These are phyloP conservation scores for Phaseolus coccineus DNA, from an alignment of 331 rosid genomes.

Conservation along the genomic window DNA sequence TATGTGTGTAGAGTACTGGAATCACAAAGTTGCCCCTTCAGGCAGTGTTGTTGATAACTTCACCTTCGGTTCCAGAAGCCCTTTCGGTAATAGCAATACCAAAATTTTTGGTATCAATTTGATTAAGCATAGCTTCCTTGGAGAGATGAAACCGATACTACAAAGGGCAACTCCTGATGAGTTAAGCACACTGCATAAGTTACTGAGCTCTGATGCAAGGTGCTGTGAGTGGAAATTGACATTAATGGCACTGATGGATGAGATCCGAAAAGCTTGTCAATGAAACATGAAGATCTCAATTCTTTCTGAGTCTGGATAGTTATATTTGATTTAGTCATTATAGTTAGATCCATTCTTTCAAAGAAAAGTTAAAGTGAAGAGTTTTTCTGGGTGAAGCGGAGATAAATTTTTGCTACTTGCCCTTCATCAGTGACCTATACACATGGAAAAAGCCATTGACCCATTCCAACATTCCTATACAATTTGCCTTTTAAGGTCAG, in stretches of 20 bases:
- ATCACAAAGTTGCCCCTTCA: constrained; percentile 51
- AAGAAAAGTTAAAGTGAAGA: constrained; percentile 40
- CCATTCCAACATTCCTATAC: constrained; percentile 35
- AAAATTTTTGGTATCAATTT: constrained; percentile 58
- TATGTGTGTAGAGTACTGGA: constrained; percentile 84
- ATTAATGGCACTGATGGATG: constrained; percentile 60
- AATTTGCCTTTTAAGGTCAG: constrained; percentile 29
- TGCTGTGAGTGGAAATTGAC: constrained; percentile 54
- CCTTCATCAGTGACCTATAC: constrained; percentile 47
- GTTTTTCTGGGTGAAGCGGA: constrained; percentile 50
- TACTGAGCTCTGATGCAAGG: constrained; percentile 56
- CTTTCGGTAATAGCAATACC: constrained; percentile 43
- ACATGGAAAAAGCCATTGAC: constrained; percentile 44
- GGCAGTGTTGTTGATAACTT: constrained; percentile 35
- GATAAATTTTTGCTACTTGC: constrained; percentile 50
- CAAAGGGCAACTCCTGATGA: constrained; percentile 65
- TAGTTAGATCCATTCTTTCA: constrained; percentile 62
- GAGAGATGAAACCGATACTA: constrained; percentile 52
- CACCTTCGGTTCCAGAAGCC: constrained; percentile 46
- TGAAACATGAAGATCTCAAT: constrained; percentile 54
- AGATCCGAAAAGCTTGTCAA: constrained; percentile 59
- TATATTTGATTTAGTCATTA: constrained; percentile 43
- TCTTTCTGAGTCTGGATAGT: constrained; percentile 59
- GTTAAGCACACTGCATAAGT: constrained; percentile 57
- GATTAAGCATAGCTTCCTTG: constrained; percentile 46